Evolutionary conservation across 306 rosid genomes (phyloP), one percentile per base, ranked within the genome.

Genomic region (Cicer chorassanicum): DNA sequence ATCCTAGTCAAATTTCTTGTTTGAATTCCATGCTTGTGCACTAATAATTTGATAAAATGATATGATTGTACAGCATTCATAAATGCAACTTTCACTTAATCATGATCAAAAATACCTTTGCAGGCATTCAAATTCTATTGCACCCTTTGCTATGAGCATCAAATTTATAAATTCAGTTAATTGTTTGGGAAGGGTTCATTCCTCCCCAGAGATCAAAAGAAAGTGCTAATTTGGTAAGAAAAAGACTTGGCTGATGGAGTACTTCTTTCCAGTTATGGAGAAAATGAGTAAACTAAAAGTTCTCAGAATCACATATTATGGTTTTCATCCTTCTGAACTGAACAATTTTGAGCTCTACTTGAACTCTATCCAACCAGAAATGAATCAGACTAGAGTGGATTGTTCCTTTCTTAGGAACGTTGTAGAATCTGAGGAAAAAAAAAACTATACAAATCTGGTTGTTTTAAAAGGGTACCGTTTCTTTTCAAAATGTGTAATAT

Each of bases 261-360:
- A 56, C n/a, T 56, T 56, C 6, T 38, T 38, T 4, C 6, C 10
- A 38, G 21, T 56, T 36, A 56, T 56, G 38, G 41, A 55, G 44
- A 57, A 75, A 49, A 87, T 88, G 90, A 68, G 48, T 6, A 56
- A 80, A 42, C 79, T 90, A 4, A 90, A 84, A 83, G 92, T 79
- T 75, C 13, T 89, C 3, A 74, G 83, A 29, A 68, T 78, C 84
- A 87, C 84, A 44, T 81, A 84, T 66, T 76, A 79, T 43, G 84
- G 84, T 40, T 68, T 56, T 40, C 74, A 73, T 39, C 83, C 65
- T 6, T 71, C 83, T 19, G 73, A 81, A 5, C 7, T 88, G 7
- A 76, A 67, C 19, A 69, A 85, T n/a, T 80, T 85, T 59, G 79
- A 86, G 63, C 56, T 64, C 56, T 64, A 12, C 79, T 92, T n/a